Base-by-base conservation (phyloP, 371 early-diverging fungal species). In the Enterocytospora artemiae region DNA sequence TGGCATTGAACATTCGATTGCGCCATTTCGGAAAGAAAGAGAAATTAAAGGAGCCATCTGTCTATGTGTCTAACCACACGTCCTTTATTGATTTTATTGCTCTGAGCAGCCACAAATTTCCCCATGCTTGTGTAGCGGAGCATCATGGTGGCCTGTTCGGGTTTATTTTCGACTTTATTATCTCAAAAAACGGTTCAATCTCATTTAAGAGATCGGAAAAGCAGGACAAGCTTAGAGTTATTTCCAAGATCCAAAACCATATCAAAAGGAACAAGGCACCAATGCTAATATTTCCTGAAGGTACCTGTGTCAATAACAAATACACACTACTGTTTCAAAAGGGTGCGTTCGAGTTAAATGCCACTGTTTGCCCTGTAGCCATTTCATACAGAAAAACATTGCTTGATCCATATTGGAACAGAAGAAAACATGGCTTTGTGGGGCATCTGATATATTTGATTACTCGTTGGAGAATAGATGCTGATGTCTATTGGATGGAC, bases 261-360 rank as follows among this genome's bases (percentile, higher is more conserved):
- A 68, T 82, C 16, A 44, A 71, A 27, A 61, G 72, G 0, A 57
- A 37, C 0, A 68, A 71, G 20, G 49, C 76, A 30, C 83, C 83
- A 2, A 70, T 88, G 76, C 73, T 88, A 24, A 84, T 88, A 24
- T 88, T 88, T 74, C 89, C 89, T n/a, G 89, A 88, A 75, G 88
- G 88, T 3, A 87, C 87, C 2, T 87, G 88, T 73, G 88, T 88
- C 28, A 88, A 88, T 65, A 88, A 88, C 73, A 82, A 85, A 62
- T 85, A 84, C 66, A 81, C 84, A 0, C 86, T 88, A 34, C 81
- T 87, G 25, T 88, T 87, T 73, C 89, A 88, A 66, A 88, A 88
- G 63, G 88, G 89, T 1, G 87, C 86, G 0, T 88, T 88, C 79
- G 87, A 88, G 49, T 71, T 88, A 37, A 86, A 83, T 48, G 83